These are phyloP conservation scores for Trichodelitschia bisporula DNA, from an alignment of 495 filamentous ascomycete genomes.

Conservation along the genomic window DNA sequence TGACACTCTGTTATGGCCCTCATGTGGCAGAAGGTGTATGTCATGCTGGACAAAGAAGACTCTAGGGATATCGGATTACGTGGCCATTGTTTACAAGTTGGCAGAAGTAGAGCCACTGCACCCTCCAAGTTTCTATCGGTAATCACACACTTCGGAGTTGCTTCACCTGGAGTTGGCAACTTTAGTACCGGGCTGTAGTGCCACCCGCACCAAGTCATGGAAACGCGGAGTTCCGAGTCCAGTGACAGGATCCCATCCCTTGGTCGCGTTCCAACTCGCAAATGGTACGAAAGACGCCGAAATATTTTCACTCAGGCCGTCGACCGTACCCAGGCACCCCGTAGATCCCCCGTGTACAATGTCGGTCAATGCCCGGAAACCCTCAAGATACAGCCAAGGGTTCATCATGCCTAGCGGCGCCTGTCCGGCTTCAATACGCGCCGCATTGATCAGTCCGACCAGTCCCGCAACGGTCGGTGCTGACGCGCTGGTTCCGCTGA, in stretches of 20 bases:
- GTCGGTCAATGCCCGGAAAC: conserved; percentile 31
- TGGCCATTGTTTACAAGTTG: too few species aligned
- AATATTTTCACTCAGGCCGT: conserved; percentile 21
- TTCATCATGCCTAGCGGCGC: conserved; percentile 47
- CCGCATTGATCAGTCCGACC: conserved; percentile 43
- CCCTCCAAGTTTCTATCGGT: too few species aligned
- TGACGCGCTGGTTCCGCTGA: conserved; percentile 41
- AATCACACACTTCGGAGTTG: too few species aligned
- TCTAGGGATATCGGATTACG: too few species aligned
- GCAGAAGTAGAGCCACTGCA: too few species aligned
- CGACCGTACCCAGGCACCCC: conserved; percentile 29
- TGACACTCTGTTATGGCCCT: too few species aligned
- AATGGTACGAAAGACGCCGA: conserved; percentile 11
- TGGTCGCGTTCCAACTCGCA: conserved; percentile 20
- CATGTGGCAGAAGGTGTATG: too few species aligned
- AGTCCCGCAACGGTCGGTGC: conserved; percentile 38
- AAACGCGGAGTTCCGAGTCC: conserved; percentile 30
- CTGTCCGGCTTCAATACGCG: conserved; percentile 26
- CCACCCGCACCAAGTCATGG: conserved; percentile 11
- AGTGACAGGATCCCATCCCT: conserved; percentile 37
- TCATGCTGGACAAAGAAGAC: too few species aligned
- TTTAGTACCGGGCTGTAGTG: too few species aligned
- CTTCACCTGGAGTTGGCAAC: too few species aligned
- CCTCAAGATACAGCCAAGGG: conserved; percentile 41
- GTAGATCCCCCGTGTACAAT: conserved; percentile 31